A percentile compares a stretch with the other conserved stretches of the same genome.
Conservation (phyloP, 2,329 filamentous ascomycete species). For the Aspergillus fijiensis region DNA sequence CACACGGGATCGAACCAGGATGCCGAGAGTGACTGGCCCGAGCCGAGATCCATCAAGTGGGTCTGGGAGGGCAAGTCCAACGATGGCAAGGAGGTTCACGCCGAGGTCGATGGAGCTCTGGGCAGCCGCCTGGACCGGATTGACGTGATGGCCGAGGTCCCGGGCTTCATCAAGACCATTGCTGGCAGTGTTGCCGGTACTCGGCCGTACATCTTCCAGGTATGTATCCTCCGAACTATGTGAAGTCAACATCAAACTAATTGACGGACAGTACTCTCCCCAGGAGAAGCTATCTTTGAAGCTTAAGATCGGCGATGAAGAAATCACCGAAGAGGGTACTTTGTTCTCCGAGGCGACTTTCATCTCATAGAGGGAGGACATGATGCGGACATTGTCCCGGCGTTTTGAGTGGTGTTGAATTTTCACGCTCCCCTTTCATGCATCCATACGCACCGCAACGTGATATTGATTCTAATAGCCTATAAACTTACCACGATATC, state of each 20-base stretch:
- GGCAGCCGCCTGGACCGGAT: constrained; percentile 74
- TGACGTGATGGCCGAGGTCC: constrained; percentile 95
- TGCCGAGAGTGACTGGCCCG: constrained; percentile 80
- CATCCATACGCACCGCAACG: constrained; percentile 16
- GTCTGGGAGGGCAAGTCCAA: constrained; percentile 75
- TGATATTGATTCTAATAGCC: constrained; percentile 19
- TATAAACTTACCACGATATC: constrained; percentile 26
- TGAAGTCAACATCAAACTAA: constrained; percentile 17
- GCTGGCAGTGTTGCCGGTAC: constrained; percentile 85
- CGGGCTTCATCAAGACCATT: constrained; percentile 91
- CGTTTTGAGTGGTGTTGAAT: constrained; percentile 33
- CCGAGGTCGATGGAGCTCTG: constrained; percentile 66
- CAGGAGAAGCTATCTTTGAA: constrained; percentile 68
- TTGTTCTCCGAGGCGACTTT: constrained; percentile 94
- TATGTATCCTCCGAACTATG: constrained; percentile 41
- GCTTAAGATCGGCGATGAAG: constrained; percentile 79
- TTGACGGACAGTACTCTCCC: constrained; percentile 64
- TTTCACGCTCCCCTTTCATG: constrained; percentile 26
- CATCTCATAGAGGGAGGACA: constrained; percentile 62
- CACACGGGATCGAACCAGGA: constrained; percentile 73
- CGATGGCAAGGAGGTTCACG: constrained; percentile 72
- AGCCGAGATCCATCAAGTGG: constrained; percentile 73
- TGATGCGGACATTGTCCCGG: constrained; percentile 24
- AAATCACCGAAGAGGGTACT: constrained; percentile 72
- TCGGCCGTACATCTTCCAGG: constrained; percentile 97